Percentiles rank a stretch among this genome's conserved stretches.
Evolutionary conservation across 1,284 basidiomycete species (phyloP).

Genomic region (Papiliotrema laurentii): DNA sequence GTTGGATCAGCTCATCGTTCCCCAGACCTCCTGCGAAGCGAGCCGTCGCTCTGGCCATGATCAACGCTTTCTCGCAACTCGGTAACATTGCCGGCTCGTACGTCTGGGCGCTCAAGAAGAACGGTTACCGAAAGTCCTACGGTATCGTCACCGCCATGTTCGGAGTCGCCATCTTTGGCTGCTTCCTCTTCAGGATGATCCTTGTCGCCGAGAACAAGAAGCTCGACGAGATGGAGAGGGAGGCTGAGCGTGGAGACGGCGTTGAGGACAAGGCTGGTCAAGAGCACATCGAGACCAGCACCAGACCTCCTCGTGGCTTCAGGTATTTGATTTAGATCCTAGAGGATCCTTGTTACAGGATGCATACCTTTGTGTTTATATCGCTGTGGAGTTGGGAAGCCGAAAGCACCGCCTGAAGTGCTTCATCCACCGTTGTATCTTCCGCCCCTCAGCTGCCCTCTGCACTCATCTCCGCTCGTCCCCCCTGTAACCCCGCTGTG

Average conservation of each 20-base stretch:
- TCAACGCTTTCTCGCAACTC: slow-evolving; percentile 48
- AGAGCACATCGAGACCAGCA: slow-evolving; percentile 31
- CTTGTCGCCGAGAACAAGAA: slow-evolving; percentile 34
- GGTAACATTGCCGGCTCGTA: slow-evolving; percentile 58
- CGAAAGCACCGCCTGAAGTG: no score
- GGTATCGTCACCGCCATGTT: slow-evolving; percentile 33
- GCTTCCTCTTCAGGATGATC: slow-evolving; percentile 29
- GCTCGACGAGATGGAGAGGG: slow-evolving; percentile 30
- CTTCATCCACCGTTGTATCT: no score
- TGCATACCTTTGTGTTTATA: no score
- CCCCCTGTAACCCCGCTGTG: no score
- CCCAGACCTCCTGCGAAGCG: slow-evolving; percentile 42
- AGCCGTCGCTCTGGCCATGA: slow-evolving; percentile 32
- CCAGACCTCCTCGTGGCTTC: slow-evolving; percentile 48
- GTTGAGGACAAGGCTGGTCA: slow-evolving; percentile 47
- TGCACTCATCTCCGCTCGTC: no score
- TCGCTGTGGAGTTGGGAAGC: no score
- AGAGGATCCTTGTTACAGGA: no score
- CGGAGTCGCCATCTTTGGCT: slow-evolving; percentile 28
- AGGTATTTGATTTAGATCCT: slow-evolving; percentile 47
- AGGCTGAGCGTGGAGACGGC: slow-evolving; percentile 23
- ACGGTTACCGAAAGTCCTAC: slow-evolving; percentile 39
- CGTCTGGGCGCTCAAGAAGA: slow-evolving; percentile 45
- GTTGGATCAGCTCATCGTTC: slow-evolving; percentile 43
- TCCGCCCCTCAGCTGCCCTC: no score